Evolutionary conservation across 257 asterid species (phyloP), one percentile per base, ranked within the genome.

Genomic region (Petunia secreta): DNA sequence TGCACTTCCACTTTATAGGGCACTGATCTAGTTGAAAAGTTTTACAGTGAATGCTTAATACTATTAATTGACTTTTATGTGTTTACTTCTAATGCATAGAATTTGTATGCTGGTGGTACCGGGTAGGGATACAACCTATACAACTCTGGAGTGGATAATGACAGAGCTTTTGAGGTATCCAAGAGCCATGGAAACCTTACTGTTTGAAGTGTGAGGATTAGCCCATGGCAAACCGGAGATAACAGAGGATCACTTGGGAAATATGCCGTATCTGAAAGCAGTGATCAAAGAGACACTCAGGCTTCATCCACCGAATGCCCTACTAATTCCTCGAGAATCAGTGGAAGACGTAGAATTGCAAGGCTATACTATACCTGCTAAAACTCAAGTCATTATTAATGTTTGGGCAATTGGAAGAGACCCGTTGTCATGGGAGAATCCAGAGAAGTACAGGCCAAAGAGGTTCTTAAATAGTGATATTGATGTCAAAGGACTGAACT

Each of bases 371-470:
- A 48, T 91, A 6, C 37, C 86, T 16, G 66, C 76, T 1, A 81
- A 80, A 15, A 89, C 88, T 50, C 75, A 43, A 4, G 89, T 86
- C 10, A 0, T 89, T 0, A 39, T 88, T 34, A 90, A 89, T 55
- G 88, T 81, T 4, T 91, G 93, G 94, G 84, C 93, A 0, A 87
- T 90, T 0, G 84, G 41, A 1, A 83, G 92, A 63, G 97, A 88
- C 4, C 91, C 93, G 0, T 11, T 4, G 2, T 39, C 25, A 8
- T 92, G 95, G 93, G 80, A 88, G 8, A 54, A 90, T 0, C 87
- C 92, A 0, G 88, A 85, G 44, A 85, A 90, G 7, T 89, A 87
- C 78, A 44, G 1, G 0, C 97, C 93, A 0, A 91, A 90, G 59
- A 86, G 93, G 14, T 90, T 92, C 37, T 53, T 85, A 66, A 65